Conservation (phyloP, 2,329 filamentous ascomycete genomes). For the Calonectria montana region DNA sequence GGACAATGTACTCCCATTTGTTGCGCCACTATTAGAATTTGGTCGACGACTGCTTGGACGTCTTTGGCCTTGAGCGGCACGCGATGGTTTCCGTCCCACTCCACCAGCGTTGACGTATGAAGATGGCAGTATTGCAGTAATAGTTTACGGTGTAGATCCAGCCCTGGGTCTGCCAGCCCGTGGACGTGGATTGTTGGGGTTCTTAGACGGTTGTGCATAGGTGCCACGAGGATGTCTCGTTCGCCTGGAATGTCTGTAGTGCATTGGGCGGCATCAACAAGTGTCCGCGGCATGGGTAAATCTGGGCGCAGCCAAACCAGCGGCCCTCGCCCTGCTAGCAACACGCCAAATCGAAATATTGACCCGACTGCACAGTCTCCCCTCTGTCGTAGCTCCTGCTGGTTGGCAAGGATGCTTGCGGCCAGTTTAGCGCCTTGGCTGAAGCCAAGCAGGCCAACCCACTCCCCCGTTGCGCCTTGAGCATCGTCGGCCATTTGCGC, state of each 20-base stretch:
- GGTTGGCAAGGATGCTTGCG: neutral
- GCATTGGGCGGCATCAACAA: neutral
- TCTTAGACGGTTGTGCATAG: neutral
- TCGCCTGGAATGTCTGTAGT: neutral
- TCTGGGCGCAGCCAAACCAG: neutral
- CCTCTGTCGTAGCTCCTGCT: neutral
- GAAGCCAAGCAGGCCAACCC: neutral
- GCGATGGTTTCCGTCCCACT: neutral
- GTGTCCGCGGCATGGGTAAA: neutral
- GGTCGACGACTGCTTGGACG: neutral
- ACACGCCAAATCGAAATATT: neutral
- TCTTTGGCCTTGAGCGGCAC: neutral
- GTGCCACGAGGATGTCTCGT: neutral
- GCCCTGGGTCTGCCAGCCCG: neutral
- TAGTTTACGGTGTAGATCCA: neutral
- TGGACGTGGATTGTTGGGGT: neutral
- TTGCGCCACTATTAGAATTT: neutral
- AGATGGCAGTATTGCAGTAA: neutral
- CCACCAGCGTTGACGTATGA: neutral
- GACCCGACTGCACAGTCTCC: neutral
- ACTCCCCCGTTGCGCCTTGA: neutral
- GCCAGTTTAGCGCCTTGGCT: neutral
- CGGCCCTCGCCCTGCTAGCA: neutral
- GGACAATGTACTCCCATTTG: neutral
- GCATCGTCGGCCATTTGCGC: neutral